Evolutionary conservation across 768 basidiomycete species (phyloP).

Genomic region (Holtermanniella nyarrowii): DNA sequence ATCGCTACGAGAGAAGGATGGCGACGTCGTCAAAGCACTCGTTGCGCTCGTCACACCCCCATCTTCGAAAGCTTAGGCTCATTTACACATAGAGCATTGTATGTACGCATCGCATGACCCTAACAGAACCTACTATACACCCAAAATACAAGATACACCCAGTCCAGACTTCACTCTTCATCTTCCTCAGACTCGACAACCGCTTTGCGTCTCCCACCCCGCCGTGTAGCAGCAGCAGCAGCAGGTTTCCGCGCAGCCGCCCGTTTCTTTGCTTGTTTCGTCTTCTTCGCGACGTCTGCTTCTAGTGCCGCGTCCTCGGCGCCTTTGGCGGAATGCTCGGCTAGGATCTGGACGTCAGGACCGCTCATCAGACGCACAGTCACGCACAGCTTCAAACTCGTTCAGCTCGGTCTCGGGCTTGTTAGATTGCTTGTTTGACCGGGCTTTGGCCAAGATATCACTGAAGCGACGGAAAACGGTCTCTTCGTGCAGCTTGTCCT

Average conservation of each 20-base stretch:
- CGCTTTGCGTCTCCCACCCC: slow-evolving; percentile 3
- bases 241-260: slow-evolving; percentile 24
- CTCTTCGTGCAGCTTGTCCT: slow-evolving; percentile 88
- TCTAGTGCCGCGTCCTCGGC: slow-evolving; percentile 85
- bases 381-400: slow-evolving; percentile 74
- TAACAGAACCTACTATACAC: no score
- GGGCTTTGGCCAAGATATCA: slow-evolving; percentile 86
- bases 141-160: no score
- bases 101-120: no score
- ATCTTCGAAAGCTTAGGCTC: no score
- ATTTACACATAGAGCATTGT: no score
- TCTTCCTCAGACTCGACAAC: slow-evolving; percentile 8
- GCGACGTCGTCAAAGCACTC: slow-evolving; percentile 32
- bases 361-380: background rate
- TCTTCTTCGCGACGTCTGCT: slow-evolving; percentile 73
- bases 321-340: slow-evolving; percentile 71
- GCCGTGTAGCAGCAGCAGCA: background rate
- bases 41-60: slow-evolving; percentile 26
- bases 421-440: slow-evolving; percentile 80
- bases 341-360: slow-evolving; percentile 54
- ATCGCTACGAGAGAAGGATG: slow-evolving; percentile 20
- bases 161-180: slow-evolving; percentile 4
- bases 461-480: slow-evolving; percentile 68
- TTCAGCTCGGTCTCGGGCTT: slow-evolving; percentile 89
- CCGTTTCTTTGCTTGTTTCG: slow-evolving; percentile 53